These are phyloP conservation scores for Colletotrichum trifolii DNA, from an alignment of 2,329 filamentous ascomycete species.

Conservation along the genomic window DNA sequence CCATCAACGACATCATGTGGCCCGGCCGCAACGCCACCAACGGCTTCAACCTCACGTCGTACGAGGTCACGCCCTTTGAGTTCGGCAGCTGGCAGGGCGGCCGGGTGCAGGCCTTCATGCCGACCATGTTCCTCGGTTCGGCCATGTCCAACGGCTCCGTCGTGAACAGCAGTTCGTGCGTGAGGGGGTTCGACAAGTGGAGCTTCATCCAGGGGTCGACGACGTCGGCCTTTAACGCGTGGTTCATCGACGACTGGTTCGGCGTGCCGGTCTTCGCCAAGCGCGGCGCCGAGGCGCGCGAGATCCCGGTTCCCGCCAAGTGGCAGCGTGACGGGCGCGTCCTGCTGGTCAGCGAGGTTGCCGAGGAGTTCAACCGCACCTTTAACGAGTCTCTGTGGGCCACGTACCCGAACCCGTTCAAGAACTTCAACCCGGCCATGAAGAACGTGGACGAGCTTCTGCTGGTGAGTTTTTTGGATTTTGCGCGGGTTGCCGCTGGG, in stretches of 20 bases:
- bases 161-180: constrained; percentile 43
- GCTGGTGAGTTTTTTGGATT: constrained; percentile 36
- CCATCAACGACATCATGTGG: constrained; percentile 43
- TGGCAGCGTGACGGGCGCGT: constrained; percentile 39
- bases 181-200: constrained; percentile 45
- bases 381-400: constrained; percentile 47
- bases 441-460: constrained; percentile 40
- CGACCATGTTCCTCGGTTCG: constrained; percentile 44
- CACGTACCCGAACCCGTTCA: constrained; percentile 46
- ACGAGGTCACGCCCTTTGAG: constrained; percentile 47
- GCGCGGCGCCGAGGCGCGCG: constrained; percentile 29
- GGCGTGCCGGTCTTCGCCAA: constrained; percentile 41
- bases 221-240: constrained; percentile 42
- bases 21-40: constrained; percentile 42
- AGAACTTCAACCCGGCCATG: constrained; percentile 43
- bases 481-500: too few relatives aligned
- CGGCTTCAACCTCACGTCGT: constrained; percentile 45
- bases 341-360: constrained; percentile 39
- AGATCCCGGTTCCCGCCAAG: constrained; percentile 34
- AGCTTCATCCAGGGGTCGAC: constrained; percentile 46
- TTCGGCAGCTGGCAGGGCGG: constrained; percentile 47
- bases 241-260: constrained; percentile 43
- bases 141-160: constrained; percentile 41
- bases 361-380: constrained; percentile 41
- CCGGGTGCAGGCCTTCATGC: constrained; percentile 43